A percentile compares a stretch with the other conserved stretches of the same genome.
These are phyloP conservation scores for Aureobasidium sp. DNA, from an alignment of 2,329 filamentous ascomycete genomes.

Conservation along the genomic window DNA sequence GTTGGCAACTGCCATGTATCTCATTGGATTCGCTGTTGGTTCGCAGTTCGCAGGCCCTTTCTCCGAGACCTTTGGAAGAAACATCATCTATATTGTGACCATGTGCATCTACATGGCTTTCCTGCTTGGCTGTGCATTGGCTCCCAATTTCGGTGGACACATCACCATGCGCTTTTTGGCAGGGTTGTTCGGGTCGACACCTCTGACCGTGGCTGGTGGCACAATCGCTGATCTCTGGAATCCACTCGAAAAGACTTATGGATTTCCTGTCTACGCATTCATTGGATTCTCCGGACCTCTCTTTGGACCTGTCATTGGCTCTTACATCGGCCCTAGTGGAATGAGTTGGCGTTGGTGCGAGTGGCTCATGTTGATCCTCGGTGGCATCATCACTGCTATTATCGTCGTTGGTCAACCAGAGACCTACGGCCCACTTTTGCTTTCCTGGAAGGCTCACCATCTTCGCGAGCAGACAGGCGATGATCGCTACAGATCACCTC, in stretches of 20 bases:
- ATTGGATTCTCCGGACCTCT: conserved; percentile 18
- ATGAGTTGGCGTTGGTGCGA: conserved; percentile 34
- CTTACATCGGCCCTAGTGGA: conserved; percentile 18
- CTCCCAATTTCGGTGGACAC: conserved; percentile 24
- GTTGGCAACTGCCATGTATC: conserved; percentile 8
- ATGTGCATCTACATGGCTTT: conserved; percentile 19
- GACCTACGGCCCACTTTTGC: conserved; percentile 40
- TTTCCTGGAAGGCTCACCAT: conserved; percentile 33
- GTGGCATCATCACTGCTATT: conserved; percentile 24
- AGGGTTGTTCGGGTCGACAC: conserved; percentile 22
- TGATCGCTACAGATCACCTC: conserved; percentile 21
- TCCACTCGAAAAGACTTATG: conserved; percentile 21
- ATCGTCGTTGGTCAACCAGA: conserved; percentile 43
- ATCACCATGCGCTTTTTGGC: conserved; percentile 25
- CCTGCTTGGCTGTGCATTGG: conserved; percentile 11
- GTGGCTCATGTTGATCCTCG: conserved; percentile 34
- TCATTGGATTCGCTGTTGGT: conserved; percentile 38
- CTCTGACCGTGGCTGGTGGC: conserved; percentile 23
- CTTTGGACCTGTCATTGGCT: conserved; percentile 21
- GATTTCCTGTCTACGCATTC: conserved; percentile 23
- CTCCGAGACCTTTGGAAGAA: conserved; percentile 34
- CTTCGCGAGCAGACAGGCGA: conserved; percentile 25
- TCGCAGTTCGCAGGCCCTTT: conserved; percentile 34
- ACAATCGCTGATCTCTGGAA: conserved; percentile 26
- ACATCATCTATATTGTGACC: conserved; percentile 23